Base-by-base conservation (phyloP, 2,329 filamentous ascomycete genomes). In the Scedosporium dehoogii region DNA sequence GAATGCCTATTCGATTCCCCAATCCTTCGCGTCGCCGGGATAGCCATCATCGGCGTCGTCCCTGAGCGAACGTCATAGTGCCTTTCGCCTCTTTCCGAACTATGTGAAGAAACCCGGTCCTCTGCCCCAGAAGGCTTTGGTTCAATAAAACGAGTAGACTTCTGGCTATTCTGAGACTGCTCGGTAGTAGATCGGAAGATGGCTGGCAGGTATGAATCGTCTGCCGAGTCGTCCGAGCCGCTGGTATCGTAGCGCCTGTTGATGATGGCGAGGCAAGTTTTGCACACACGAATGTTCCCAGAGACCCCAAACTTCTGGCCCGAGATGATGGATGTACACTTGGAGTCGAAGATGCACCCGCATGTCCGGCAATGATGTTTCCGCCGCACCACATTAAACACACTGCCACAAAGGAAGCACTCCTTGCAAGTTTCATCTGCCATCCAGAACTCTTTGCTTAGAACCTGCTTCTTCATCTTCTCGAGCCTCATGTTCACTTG, bases 381-480 rank as follows among this genome's bases (percentile, higher is more conserved):
- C 66, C 94, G 86, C 64, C 94, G 85, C 71, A 97, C 97, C 1
- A 93, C 94, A 0, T 91, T 92, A 70, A 99, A 99, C 1, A 90
- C 84, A 63, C 91, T 89, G 55, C 91, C 91, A 69, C 94, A 99
- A 55, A 91, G 85, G 72, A 97, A 99, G 70, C 94, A 99, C 69
- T 97, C 93, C 72, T 96, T 97, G 64, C 93, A 96, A 65, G 96
- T 97, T 70, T 97, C 94, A 71, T 99, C 94, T 64, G 92, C 90
- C 94, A 99, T 99, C 94, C 93, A 97, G 69, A 96, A 97, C 68
- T 97, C 92, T 70, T 92, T 94, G 72, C 90, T 96, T 56, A 97
- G 77, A 6, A 99, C 87, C 70, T 93, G 92, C 69, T 91, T 90
- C 65, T 89, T 86, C 79, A 96, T 88, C 67, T 89, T 87, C 59